Base-by-base conservation (phyloP, 1,284 basidiomycete genomes). In the Cryptococcus sp. region DNA sequence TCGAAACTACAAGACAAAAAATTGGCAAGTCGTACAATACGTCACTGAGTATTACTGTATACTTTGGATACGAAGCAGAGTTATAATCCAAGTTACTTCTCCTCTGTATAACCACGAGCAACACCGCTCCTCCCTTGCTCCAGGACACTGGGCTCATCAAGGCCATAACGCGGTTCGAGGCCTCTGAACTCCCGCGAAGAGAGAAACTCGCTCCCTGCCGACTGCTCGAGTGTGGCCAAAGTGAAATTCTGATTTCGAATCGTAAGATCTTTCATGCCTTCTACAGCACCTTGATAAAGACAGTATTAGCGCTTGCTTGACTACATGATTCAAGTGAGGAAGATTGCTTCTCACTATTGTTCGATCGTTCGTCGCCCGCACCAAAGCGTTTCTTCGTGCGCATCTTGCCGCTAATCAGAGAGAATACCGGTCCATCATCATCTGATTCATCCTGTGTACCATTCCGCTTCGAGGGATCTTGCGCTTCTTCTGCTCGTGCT, bases 41-140 rank as follows among this genome's bases (percentile, higher is more conserved):
- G n/a, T n/a, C n/a, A n/a, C n/a, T n/a, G n/a, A 34, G 29, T 13
- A 5, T 10, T 5, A 34, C 8, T 2, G 29, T 34, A 34, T 34
- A 34, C 8, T 34, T 2, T 34, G n/a, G n/a, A n/a, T n/a, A n/a
- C n/a, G n/a, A n/a, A n/a, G n/a, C n/a, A n/a, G n/a, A n/a, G n/a
- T n/a, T n/a, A n/a, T 13, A 13, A 34, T 13, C 13, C 29, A 13
- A 34, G 8, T 10, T 62, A 55, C 58, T 69, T 74, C 65, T 78
- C 77, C 59, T 76, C 81, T 16, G 82, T 80, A 74, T 99, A 98
- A 5, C 89, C 91, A 62, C 88, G 84, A 34, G 95, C 93, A 50
- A 96, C 89, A 4, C 95, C 95, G 64, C 84, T 89, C 57, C 91
- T 81, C 1, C 92, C 95, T 76, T 95, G 87, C 78, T 97, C 91